Conservation (phyloP, 768 basidiomycete genomes). For the Mycena sanguinolenta region DNA sequence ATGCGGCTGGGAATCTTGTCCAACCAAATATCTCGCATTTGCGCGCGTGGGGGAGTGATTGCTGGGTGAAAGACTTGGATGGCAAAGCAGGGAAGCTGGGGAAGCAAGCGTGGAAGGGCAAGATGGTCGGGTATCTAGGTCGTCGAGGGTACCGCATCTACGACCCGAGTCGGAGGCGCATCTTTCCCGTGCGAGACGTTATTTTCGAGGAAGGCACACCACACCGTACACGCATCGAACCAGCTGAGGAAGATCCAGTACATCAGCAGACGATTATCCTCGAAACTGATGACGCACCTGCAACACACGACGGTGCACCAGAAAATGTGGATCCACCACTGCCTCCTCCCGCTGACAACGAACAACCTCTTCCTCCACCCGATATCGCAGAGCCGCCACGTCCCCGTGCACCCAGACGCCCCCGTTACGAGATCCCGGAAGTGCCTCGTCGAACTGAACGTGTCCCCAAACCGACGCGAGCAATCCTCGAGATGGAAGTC, state of each 20-base stretch:
- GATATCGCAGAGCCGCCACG: too few relatives aligned
- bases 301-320: too few relatives aligned
- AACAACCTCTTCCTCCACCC: too few relatives aligned
- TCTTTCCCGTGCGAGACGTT: background rate
- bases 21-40: slow-evolving; percentile 8
- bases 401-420: too few relatives aligned
- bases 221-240: background rate
- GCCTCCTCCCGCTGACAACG: background rate
- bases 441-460: background rate
- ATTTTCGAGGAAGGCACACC: background rate
- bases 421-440: too few relatives aligned
- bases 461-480: slow-evolving; percentile 10
- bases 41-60: background rate
- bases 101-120: slow-evolving; percentile 30
- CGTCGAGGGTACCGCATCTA: background rate
- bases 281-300: background rate
- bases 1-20: background rate
- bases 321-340: too few relatives aligned
- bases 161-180: background rate
- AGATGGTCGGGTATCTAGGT: slow-evolving; percentile 14
- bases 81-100: slow-evolving; percentile 28
- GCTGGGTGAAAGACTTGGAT: slow-evolving; percentile 9
- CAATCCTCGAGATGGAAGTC: slow-evolving; percentile 6
- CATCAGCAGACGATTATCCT: background rate
- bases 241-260: too few relatives aligned